Base-by-base conservation (phyloP, 768 basidiomycete species). In the Pilatotrama ljubarskyi region DNA sequence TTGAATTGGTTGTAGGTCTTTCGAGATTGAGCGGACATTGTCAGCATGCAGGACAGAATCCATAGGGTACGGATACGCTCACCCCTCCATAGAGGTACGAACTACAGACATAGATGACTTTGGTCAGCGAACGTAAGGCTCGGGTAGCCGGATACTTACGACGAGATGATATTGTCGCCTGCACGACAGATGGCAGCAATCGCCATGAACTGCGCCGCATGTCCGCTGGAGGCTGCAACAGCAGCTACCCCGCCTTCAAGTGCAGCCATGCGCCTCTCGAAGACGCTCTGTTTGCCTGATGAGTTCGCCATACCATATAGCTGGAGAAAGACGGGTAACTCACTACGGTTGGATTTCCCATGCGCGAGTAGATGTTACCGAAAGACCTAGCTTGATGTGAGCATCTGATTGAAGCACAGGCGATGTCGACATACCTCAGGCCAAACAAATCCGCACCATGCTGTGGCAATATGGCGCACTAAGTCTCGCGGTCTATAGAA, bases 121-220 rank as follows among this genome's bases (percentile, higher is more conserved):
- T 3, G 17, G 67, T 47, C 40, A 9, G 54, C 50, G 49, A 20
- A 38, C 64, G n/a, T 43, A 3, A 58, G 51, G 40, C 22, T 32
- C 3, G 36, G 6, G 29, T 10, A 9, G 18, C 10, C 0, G 18
- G n/a, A 11, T 14, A 75, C 83, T 70, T 60, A 87, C 83, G 86
- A 82, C 1, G 87, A 83, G 7, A 93, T 83, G 52, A 92, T 90
- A 68, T 93, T 93, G 67, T 93, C 90, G 0, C 91, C 91, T 5
- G 79, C 70, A 0, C 78, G 73, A 2, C 85, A 83, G 35, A 90
- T 71, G 35, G 85, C 79, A 0, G 81, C 71, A 59, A 92, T 83
- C 0, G 90, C 79, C 71, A 91, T 76, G 72, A 91, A 88, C 67
- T 92, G 90, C 0, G 90, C 91, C 3, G 87, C 77, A 68, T 91